Base-by-base conservation (phyloP, 768 basidiomycete species). In the Mycena filopes region DNA sequence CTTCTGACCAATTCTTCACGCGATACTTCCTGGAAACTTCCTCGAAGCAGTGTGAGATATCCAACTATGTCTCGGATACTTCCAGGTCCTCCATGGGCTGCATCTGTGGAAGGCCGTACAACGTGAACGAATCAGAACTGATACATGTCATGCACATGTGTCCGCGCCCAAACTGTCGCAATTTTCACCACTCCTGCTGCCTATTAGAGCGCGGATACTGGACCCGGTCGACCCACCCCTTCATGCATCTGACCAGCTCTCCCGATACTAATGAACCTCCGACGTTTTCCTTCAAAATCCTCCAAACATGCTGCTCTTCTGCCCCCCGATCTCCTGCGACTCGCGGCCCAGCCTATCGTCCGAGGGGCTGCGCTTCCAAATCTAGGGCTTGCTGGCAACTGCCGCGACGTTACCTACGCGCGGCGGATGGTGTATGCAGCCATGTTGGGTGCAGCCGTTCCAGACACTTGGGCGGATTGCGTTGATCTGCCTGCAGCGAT, bases 311-410 rank as follows among this genome's bases (percentile, higher is more conserved):
- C 4, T 28, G 42, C n/a, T 5, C 41, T 7, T 12, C 42, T 50
- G 2, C 50, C 33, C 18, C 33, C 20, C 13, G 9, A 36, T 16
- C 54, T 66, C 18, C 45, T 65, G 10, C n/a, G 18, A 8, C 63
- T 65, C 55, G 67, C 67, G 5, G 47, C 42, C 2, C 67, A 65
- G 33, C 67, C 67, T 3, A 64, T 68, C 23, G 59, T 68, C 15
- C 63, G 67, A 28, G 63, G 67, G 15, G 67, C 62, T 11, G 57
- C 53, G 10, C 63, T 68, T 10, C 48, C 25, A 25, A n/a, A 8
- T 15, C 28, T 68, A 0, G 49, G 55, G 6, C 51, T 68, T 23
- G 43, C 54, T 18, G 67, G 67, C 23, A 68, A 63, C 20, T 41
- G 41, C 9, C 33, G 31, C 28, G 51, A 28, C 12, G 63, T 68